Evolutionary conservation across 495 filamentous ascomycete genomes (phyloP).

Genomic region (Daldinia concentrica): DNA sequence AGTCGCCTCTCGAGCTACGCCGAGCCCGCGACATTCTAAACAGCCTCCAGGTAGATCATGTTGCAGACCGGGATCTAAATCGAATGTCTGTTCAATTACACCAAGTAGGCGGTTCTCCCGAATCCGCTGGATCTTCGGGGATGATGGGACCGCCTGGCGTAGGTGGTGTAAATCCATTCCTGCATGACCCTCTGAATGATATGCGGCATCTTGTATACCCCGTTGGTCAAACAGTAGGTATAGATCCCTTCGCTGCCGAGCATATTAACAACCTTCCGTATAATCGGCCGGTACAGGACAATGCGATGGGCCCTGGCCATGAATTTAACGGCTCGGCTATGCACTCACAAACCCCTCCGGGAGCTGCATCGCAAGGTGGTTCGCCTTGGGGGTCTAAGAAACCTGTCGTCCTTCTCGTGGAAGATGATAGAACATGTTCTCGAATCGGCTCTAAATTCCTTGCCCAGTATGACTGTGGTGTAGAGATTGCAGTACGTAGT

Average conservation of each 20-base stretch:
- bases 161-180: conserved; percentile 48
- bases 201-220: conserved; percentile 88
- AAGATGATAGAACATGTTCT: conserved; percentile 94
- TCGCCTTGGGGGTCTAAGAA: conserved; percentile 75
- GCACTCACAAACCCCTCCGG: conserved; percentile 44
- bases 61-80: conserved; percentile 81
- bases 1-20: conserved; percentile 82
- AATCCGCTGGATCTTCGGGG: conserved; percentile 55
- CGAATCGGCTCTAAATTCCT: conserved; percentile 95
- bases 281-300: conserved; percentile 57
- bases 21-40: conserved; percentile 89
- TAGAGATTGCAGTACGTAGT: conserved; percentile 86
- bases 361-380: conserved; percentile 40
- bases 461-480: conserved; percentile 84
- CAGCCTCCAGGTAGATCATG: conserved; percentile 79
- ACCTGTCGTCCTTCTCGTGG: conserved; percentile 89
- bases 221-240: conserved; percentile 86
- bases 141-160: conserved; percentile 55
- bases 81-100: conserved; percentile 76
- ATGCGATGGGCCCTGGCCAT: conserved; percentile 35
- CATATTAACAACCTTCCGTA: conserved; percentile 95
- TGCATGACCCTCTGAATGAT: conserved; percentile 66
- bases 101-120: conserved; percentile 63
- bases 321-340: conserved; percentile 42
- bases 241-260: conserved; percentile 93